Evolutionary conservation across 345 rosid genomes (phyloP).

Genomic region (Gossypium sturtianum): DNA sequence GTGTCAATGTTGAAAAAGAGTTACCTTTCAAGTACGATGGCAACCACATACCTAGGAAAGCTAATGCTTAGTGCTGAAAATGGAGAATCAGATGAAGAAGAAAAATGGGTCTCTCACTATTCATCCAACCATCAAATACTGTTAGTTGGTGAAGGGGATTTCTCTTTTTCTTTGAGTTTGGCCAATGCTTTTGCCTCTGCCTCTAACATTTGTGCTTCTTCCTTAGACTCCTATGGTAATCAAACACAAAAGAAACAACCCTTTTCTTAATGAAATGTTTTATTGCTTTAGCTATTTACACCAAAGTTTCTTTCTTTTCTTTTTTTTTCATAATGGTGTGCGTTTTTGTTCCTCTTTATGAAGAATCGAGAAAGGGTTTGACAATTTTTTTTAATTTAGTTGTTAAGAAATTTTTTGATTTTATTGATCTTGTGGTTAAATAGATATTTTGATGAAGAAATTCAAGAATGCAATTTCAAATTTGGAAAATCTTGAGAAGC

Average conservation of each 20-base stretch:
- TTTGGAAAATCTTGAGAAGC: conserved; percentile 21
- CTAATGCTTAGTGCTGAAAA: neutral
- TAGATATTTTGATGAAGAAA: conserved; percentile 31
- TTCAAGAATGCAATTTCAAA: conserved; percentile 44
- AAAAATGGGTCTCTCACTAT: neutral
- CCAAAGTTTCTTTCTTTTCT: neutral
- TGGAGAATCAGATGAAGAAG: neutral
- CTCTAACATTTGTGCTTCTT: conserved; percentile 44
- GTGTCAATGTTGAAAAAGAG: neutral
- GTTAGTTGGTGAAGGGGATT: neutral
- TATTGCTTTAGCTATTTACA: neutral
- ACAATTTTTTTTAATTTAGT: too few species aligned
- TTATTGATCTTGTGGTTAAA: neutral
- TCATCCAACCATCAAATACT: neutral
- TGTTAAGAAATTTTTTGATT: neutral
- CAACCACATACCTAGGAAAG: neutral
- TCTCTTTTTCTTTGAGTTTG: neutral
- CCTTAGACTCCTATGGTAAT: conserved; percentile 44
- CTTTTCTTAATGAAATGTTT: neutral
- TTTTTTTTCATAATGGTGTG: too few species aligned
- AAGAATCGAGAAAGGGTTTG: neutral
- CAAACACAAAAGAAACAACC: neutral
- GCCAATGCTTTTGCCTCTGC: neutral
- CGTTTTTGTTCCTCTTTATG: neutral
- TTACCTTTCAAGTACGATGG: neutral